Conservation (phyloP, 2,329 filamentous ascomycete genomes). For the Scytalidium lignicola region DNA sequence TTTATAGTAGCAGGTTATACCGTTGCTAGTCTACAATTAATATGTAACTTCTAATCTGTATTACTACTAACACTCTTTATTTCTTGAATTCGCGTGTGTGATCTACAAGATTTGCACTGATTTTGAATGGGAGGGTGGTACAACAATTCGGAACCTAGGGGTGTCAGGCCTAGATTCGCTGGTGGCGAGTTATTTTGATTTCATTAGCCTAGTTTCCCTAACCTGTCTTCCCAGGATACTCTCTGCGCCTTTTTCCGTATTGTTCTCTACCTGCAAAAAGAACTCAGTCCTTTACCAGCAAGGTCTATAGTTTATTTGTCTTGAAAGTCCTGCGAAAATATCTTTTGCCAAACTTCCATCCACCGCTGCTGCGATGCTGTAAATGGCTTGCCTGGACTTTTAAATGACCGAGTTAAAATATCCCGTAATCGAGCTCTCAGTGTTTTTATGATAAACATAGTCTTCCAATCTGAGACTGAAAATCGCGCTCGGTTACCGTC, state of each 20-base stretch:
- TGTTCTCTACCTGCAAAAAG: neutral
- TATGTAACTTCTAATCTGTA: too few species aligned
- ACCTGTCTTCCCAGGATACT: too few species aligned
- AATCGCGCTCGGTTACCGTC: conserved; percentile 86
- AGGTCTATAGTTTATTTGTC: conserved; percentile 15
- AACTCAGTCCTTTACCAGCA: conserved; percentile 4
- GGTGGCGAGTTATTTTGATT: too few species aligned
- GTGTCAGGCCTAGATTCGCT: too few species aligned
- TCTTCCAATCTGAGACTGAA: conserved; percentile 81
- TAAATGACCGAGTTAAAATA: conserved; percentile 67
- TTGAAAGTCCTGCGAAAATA: conserved; percentile 46
- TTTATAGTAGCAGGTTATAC: too few species aligned
- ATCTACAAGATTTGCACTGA: too few species aligned
- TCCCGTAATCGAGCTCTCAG: conserved; percentile 70
- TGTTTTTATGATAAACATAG: conserved; percentile 81
- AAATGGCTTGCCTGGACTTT: conserved; percentile 55
- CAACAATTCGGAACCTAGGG: too few species aligned
- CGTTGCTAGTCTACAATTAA: too few species aligned
- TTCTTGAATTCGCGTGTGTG: too few species aligned
- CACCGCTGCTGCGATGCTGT: conserved; percentile 67
- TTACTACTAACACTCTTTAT: too few species aligned
- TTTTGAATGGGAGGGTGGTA: too few species aligned
- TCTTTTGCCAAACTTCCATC: conserved; percentile 68
- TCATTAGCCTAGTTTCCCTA: too few species aligned
- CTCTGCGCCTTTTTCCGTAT: neutral